Percentiles rank a stretch among this genome's conserved stretches.
These are phyloP conservation scores for Xylaria palmicola DNA, from an alignment of 495 filamentous ascomycete genomes.

Conservation along the genomic window DNA sequence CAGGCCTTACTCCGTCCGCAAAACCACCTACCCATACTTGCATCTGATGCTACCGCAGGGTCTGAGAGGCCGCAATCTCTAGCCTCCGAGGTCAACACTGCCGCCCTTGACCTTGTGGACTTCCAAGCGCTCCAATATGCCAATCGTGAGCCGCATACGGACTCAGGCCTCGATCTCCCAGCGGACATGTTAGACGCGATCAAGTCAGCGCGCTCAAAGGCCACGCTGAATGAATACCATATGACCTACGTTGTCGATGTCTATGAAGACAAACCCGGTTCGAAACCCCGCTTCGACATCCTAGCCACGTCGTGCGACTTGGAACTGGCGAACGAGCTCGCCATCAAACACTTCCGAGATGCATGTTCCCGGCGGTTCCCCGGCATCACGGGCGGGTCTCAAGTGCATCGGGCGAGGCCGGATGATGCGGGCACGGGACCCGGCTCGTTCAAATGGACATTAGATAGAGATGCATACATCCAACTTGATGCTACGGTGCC, in stretches of 20 bases:
- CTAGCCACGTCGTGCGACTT: background rate
- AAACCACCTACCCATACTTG: background rate
- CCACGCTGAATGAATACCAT: background rate
- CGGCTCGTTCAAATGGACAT: background rate
- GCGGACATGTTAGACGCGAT: background rate
- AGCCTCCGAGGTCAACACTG: background rate
- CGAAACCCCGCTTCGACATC: background rate
- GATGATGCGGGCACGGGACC: background rate
- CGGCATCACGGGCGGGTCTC: background rate
- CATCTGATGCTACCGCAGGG: background rate
- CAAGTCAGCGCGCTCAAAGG: background rate
- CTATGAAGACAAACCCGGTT: background rate
- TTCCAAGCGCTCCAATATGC: background rate
- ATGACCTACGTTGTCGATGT: background rate
- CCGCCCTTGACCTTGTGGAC: background rate
- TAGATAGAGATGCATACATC: background rate
- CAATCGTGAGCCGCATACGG: background rate
- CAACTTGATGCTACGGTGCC: background rate
- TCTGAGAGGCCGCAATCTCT: background rate
- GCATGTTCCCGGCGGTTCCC: background rate
- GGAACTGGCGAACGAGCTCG: slow-evolving; percentile 5
- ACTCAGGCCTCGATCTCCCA: slow-evolving; percentile 4
- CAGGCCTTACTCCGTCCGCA: background rate
- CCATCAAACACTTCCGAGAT: slow-evolving; percentile 5
- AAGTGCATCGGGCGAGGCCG: background rate